Percentiles rank a stretch among this genome's conserved stretches.
Conservation (phyloP, 371 early-diverging fungal species). For the Apophysomyces ossiformis region DNA sequence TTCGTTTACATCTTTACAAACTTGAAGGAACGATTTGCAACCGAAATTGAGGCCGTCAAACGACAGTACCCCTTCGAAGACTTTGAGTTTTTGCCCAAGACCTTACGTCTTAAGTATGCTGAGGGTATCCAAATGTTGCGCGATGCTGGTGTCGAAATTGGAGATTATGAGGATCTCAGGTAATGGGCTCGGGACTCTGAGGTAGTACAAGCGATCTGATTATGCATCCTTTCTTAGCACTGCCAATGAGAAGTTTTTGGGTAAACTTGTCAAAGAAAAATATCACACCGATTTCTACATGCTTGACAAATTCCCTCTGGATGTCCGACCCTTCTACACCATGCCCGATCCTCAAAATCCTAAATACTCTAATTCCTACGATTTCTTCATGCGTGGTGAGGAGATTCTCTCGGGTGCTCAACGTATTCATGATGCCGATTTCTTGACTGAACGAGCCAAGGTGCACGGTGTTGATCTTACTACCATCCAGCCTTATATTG, state of each 20-base stretch:
- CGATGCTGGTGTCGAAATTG: conserved; percentile 90
- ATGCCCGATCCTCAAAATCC: conserved; percentile 93
- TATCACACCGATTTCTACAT: conserved; percentile 99
- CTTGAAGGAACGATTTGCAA: conserved; percentile 79
- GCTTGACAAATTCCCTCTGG: conserved; percentile 99
- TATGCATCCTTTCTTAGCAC: conserved; percentile 55
- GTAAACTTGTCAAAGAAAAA: conserved; percentile 93
- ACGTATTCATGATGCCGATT: conserved; percentile 95
- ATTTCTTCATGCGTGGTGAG: conserved; percentile 99
- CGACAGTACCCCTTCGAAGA: conserved; percentile 95
- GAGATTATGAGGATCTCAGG: conserved; percentile 93
- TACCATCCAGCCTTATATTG: conserved; percentile 93
- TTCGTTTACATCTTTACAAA: conserved; percentile 93
- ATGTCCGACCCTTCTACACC: conserved; percentile 99
- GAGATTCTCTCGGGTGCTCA: conserved; percentile 99
- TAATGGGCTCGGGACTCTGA: background rate
- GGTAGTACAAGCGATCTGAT: background rate
- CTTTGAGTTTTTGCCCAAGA: conserved; percentile 86
- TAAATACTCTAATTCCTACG: conserved; percentile 98
- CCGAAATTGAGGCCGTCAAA: conserved; percentile 90
- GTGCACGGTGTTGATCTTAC: conserved; percentile 84
- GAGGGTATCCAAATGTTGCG: conserved; percentile 95
- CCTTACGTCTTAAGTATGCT: conserved; percentile 86
- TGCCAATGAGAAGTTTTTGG: conserved; percentile 92
- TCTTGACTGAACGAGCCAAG: conserved; percentile 84